Conservation (phyloP, 2,329 filamentous ascomycete genomes). For the Knufia fluminis region DNA sequence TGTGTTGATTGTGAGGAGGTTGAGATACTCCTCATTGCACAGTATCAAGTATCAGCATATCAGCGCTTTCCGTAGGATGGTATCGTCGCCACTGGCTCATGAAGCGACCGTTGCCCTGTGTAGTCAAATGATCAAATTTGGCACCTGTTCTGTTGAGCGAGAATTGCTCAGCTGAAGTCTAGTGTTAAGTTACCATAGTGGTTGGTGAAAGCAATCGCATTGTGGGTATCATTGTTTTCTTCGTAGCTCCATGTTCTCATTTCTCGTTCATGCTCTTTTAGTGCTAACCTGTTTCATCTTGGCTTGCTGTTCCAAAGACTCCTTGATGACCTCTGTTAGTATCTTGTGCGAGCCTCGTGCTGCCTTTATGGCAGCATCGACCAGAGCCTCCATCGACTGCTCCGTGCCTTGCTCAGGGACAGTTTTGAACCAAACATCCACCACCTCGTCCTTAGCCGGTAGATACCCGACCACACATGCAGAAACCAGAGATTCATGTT, state of each 20-base stretch:
- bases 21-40: too few relatives aligned
- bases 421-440: constrained; percentile 80
- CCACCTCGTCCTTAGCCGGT: constrained; percentile 78
- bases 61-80: too few relatives aligned
- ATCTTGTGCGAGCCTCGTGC: constrained; percentile 51
- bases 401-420: constrained; percentile 33
- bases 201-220: not conserved
- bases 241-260: constrained; percentile 24
- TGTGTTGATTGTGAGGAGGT: too few relatives aligned
- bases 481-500: constrained; percentile 67
- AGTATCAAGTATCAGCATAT: too few relatives aligned
- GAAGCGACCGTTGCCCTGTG: too few relatives aligned
- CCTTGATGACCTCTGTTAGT: constrained; percentile 52
- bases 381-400: constrained; percentile 31
- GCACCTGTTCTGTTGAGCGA: too few relatives aligned
- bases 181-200: too few relatives aligned
- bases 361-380: constrained; percentile 56
- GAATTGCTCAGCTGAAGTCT: too few relatives aligned
- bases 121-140: too few relatives aligned
- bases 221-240: not conserved
- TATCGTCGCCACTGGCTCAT: too few relatives aligned
- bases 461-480: constrained; percentile 88
- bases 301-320: constrained; percentile 32
- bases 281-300: constrained; percentile 5
- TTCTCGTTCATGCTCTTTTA: constrained; percentile 17